Base-by-base conservation (phyloP, 495 filamentous ascomycete genomes). In the Hyaloscypha bicolor region DNA sequence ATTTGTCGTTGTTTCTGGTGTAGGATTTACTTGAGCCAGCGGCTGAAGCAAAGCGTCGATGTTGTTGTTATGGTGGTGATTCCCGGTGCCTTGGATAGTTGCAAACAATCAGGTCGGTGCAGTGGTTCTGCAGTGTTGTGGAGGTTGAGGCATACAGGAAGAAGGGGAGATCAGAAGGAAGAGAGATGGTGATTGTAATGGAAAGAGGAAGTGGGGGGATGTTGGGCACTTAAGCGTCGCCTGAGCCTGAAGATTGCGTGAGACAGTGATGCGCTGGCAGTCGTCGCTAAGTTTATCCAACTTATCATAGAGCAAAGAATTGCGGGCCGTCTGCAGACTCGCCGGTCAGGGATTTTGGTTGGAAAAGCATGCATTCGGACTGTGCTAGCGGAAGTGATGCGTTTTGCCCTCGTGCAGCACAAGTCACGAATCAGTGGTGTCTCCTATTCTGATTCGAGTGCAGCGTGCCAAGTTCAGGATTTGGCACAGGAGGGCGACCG, bases 231-330 rank as follows among this genome's bases (percentile, higher is more conserved):
- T 73, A 73, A 69, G 67, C 19, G 21, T 55, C 35, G 31, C n/a
- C 8, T 62, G 25, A 25, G 65, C 62, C 6, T 58, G 56, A 11
- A 33, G 48, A 59, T 4, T 60, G 45, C 45, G 60, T 67, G 64
- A 67, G 70, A 66, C 64, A 72, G 9, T 63, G 71, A 68, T 73
- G 71, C 61, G 71, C 61, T 73, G 71, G 58, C 71, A 51, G 45
- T 53, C 45, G 65, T 67, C 66, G 66, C 65, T 53, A 57, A 48
- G n/a, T 64, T 72, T 69, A 66, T 39, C 62, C 71, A 55, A 61
- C 65, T 55, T 69, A 72, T 72, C 70, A 69, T 57, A 25, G 56
- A 35, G 59, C 55, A 53, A 30, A 22, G 37, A 67, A 67, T 16
- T 45, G 67, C 67, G 71, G 71, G 64, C 32, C 67, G 51, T 9